Percentiles rank a stretch among this genome's conserved stretches.
phyloP scores from a whole-genome alignment of 2,329 filamentous ascomycete genomes.

The Diatrype stigma region DNA sequence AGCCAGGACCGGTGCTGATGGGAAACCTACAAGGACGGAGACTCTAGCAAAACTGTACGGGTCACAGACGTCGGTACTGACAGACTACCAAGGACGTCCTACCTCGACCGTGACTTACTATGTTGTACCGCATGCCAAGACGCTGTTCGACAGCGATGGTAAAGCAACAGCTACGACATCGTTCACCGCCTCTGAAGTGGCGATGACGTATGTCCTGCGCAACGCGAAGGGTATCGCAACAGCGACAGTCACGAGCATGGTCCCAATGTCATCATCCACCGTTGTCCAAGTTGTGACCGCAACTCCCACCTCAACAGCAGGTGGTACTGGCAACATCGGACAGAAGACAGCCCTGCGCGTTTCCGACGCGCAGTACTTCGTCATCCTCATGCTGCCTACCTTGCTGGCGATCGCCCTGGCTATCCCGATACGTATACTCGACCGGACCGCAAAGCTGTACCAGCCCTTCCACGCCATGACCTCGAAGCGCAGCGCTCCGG shows the following conservation, averaged over 20 bases:
- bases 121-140: conserved; percentile 3
- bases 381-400: conserved; percentile 33
- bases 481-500: conserved; percentile 30
- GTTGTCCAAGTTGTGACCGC: conserved; percentile 4
- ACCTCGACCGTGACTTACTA: conserved; percentile 19
- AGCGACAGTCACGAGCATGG: conserved; percentile 12
- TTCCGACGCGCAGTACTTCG: conserved; percentile 29
- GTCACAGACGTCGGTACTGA: conserved; percentile 13
- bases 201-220: conserved; percentile 9
- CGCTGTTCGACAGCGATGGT: conserved; percentile 10
- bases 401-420: conserved; percentile 30
- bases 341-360: conserved; percentile 16
- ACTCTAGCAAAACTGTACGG: conserved; percentile 1
- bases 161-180: conserved; percentile 16
- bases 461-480: conserved; percentile 40
- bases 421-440: conserved; percentile 33
- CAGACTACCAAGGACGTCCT: conserved; percentile 15
- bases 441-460: conserved; percentile 33
- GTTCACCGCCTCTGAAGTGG: conserved; percentile 10
- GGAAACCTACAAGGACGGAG: conserved; percentile 13
- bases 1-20: conserved; percentile 8
- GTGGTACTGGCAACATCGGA: conserved; percentile 2
- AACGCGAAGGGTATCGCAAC: conserved; percentile 13
- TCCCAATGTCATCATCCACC: conserved; percentile 15
- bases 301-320: conserved; percentile 10